These are phyloP conservation scores for Fragilaria crotonensis DNA, from an alignment of 108 stramenopile species.

Conservation along the genomic window DNA sequence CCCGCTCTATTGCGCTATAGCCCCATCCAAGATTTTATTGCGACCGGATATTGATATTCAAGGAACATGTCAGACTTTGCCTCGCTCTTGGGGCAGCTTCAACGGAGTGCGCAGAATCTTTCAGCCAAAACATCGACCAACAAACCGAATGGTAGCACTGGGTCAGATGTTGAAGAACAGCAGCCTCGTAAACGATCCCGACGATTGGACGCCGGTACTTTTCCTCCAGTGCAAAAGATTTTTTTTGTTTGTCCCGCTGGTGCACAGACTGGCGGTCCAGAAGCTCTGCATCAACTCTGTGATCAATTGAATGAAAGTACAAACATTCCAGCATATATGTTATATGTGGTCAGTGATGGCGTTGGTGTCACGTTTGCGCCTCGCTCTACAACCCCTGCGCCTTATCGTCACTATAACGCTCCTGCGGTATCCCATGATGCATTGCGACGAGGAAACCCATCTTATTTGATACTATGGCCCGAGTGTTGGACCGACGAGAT, in stretches of 20 bases:
- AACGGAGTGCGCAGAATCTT: not conserved
- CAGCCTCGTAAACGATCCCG: conserved; percentile 4
- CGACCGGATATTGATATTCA: no score
- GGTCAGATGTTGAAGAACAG: not conserved
- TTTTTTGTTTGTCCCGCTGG: conserved; percentile 36
- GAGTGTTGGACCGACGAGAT: conserved; percentile 42
- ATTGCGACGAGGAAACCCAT: conserved; percentile 4
- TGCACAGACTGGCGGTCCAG: conserved; percentile 44
- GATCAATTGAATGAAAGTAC: conserved; percentile 30
- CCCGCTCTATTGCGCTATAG: no score
- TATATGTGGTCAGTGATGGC: conserved; percentile 3
- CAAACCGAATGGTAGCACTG: not conserved
- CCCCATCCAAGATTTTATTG: no score
- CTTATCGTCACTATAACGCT: conserved; percentile 26
- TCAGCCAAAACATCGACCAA: not conserved
- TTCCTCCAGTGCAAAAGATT: conserved; percentile 20
- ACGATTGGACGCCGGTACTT: not conserved
- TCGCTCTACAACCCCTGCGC: conserved; percentile 4
- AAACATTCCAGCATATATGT: conserved; percentile 3
- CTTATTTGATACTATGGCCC: conserved; percentile 38
- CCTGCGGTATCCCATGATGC: conserved; percentile 7
- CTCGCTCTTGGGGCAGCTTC: conserved; percentile 5
- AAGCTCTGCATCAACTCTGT: conserved; percentile 49
- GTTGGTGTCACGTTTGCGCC: not conserved
- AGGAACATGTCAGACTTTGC: conserved; percentile 6